These are phyloP conservation scores for Talaromyces pinophilus DNA, from an alignment of 2,329 filamentous ascomycete genomes.

Conservation along the genomic window DNA sequence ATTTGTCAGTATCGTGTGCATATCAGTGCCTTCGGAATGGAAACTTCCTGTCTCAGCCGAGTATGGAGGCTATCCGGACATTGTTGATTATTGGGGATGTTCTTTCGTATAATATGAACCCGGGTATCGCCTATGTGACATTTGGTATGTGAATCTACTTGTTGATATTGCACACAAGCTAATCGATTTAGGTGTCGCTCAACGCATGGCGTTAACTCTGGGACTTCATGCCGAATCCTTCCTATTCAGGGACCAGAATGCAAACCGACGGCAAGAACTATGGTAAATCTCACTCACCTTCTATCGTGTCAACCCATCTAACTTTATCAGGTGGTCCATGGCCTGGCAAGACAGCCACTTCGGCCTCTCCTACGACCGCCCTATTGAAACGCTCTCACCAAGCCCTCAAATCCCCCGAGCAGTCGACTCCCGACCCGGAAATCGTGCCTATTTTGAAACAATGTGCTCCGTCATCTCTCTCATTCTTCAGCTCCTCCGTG, in stretches of 20 bases:
- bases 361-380: conserved; percentile 63
- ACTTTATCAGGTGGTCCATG: conserved; percentile 57
- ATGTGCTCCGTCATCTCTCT: conserved; percentile 58
- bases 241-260: conserved; percentile 52
- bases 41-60: conserved; percentile 64
- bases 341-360: conserved; percentile 66
- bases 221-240: conserved; percentile 62
- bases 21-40: conserved; percentile 66
- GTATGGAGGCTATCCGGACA: conserved; percentile 62
- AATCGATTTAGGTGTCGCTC: conserved; percentile 52
- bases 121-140: conserved; percentile 63
- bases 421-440: conserved; percentile 51
- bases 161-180: not conserved
- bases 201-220: conserved; percentile 61
- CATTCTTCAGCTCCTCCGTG: conserved; percentile 59
- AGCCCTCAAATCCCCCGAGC: conserved; percentile 54
- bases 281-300: conserved; percentile 36
- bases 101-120: conserved; percentile 64
- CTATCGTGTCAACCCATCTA: not conserved
- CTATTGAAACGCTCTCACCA: conserved; percentile 56
- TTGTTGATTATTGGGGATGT: conserved; percentile 64
- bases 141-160: conserved; percentile 43
- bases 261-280: conserved; percentile 46
- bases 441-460: conserved; percentile 59
- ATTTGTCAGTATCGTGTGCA: conserved; percentile 58